phyloP scores from a whole-genome alignment of 306 rosid genomes.

The Elaeagnus macrophylla region DNA sequence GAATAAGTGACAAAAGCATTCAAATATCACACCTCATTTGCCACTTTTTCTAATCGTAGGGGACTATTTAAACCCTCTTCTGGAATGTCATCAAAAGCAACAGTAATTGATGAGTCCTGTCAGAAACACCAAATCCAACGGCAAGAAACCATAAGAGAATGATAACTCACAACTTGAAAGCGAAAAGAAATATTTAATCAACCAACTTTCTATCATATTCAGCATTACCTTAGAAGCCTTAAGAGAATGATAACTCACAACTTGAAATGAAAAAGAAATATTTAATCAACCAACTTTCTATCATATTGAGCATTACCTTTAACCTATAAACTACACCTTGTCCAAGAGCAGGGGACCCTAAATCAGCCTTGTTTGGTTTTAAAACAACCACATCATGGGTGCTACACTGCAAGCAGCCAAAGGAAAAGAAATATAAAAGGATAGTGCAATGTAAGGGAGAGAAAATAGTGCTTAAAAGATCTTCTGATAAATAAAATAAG shows the following conservation, averaged over 20 bases:
- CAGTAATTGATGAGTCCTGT: constrained; percentile 90
- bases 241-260: constrained; percentile 15
- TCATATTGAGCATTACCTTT: constrained; percentile 46
- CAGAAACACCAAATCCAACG: constrained; percentile 22
- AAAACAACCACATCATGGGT: constrained; percentile 89
- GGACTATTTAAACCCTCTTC: constrained; percentile 89
- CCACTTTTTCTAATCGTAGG: constrained; percentile 80
- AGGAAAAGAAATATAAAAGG: background rate
- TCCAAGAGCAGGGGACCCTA: constrained; percentile 87
- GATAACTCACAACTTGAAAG: constrained; percentile 10
- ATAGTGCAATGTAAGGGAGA: background rate
- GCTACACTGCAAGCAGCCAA: constrained; percentile 49
- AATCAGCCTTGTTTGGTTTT: constrained; percentile 86
- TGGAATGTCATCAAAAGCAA: constrained; percentile 95
- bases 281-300: constrained; percentile 7
- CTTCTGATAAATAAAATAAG: background rate
- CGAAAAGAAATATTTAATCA: constrained; percentile 9
- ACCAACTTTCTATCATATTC: constrained; percentile 11
- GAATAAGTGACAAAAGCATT: background rate
- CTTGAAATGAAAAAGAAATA: constrained; percentile 10
- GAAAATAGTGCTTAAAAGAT: background rate
- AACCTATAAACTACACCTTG: constrained; percentile 93
- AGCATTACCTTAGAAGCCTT: constrained; percentile 47
- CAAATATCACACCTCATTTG: constrained; percentile 62
- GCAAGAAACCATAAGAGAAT: constrained; percentile 20